These are phyloP conservation scores for Naegleria gruberi DNA, from an alignment of 208 protist genomes.

Conservation along the genomic window DNA sequence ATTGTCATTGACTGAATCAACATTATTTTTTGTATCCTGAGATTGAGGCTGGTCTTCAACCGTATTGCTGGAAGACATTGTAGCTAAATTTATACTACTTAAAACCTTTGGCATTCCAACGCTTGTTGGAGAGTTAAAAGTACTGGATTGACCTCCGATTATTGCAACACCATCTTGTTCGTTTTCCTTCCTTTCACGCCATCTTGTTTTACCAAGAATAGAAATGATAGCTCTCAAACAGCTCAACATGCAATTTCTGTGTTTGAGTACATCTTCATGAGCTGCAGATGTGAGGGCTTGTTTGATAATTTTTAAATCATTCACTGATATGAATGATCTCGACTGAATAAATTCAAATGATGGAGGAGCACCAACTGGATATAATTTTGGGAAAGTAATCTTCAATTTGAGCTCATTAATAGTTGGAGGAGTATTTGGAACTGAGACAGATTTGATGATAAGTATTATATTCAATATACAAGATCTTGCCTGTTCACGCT, in stretches of 20 bases:
- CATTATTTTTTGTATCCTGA: not conserved
- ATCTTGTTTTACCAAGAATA: not conserved
- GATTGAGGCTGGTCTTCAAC: not conserved
- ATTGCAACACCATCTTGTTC: not conserved
- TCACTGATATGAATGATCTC: not conserved
- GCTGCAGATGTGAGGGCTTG: not conserved
- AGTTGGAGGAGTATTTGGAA: not conserved
- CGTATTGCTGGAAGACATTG: not conserved
- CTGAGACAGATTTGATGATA: not conserved
- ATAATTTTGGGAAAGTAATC: not conserved
- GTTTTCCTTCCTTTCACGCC: not conserved
- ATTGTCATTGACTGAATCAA: too few species aligned
- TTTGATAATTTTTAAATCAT: not conserved
- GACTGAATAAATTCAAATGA: not conserved
- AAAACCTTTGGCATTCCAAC: not conserved
- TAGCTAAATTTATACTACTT: not conserved
- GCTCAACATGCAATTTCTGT: not conserved
- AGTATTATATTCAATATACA: not conserved
- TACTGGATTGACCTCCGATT: not conserved
- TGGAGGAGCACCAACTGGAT: not conserved
- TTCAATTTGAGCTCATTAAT: not conserved
- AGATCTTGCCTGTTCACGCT: not conserved
- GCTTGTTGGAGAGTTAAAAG: not conserved
- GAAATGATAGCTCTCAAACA: not conserved
- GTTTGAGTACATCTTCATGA: not conserved